Conservation (phyloP, 106 monocot genomes). For the Ottelia alismoides region DNA sequence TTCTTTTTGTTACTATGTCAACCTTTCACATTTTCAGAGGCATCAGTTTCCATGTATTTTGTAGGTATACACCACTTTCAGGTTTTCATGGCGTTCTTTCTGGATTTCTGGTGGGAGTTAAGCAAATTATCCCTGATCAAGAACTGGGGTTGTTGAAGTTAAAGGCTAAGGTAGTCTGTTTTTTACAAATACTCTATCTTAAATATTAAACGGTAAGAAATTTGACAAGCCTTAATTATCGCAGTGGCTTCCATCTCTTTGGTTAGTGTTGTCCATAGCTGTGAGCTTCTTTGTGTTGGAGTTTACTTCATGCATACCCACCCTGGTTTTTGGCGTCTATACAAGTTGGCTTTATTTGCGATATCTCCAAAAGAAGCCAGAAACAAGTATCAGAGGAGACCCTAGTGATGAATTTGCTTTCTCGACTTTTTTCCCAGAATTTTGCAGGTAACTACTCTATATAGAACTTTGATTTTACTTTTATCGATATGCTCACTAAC, state of each 20-base stretch:
- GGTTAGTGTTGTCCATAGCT: slow-evolving; percentile 37
- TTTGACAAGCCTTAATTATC: background rate
- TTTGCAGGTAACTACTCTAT: slow-evolving; percentile 40
- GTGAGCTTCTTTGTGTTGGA: slow-evolving; percentile 49
- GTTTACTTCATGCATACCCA: slow-evolving; percentile 51
- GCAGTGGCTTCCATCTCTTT: slow-evolving; percentile 79
- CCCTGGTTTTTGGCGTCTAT: slow-evolving; percentile 78
- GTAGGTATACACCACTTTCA: slow-evolving; percentile 75
- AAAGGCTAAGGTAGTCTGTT: slow-evolving; percentile 73
- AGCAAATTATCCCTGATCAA: slow-evolving; percentile 91
- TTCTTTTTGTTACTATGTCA: too few species aligned
- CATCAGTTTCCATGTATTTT: too few species aligned
- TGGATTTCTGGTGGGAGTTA: slow-evolving; percentile 81
- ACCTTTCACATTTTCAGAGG: too few species aligned
- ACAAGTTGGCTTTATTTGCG: slow-evolving; percentile 89
- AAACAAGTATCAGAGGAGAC: slow-evolving; percentile 86
- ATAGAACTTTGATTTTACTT: background rate
- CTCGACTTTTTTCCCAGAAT: slow-evolving; percentile 84
- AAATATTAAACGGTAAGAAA: background rate
- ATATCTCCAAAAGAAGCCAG: slow-evolving; percentile 81
- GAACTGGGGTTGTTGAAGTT: slow-evolving; percentile 55
- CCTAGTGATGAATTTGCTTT: slow-evolving; percentile 96
- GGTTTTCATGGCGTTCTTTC: slow-evolving; percentile 85
- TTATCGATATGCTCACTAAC: background rate
- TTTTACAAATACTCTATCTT: background rate